A percentile compares a stretch with the other conserved stretches of the same genome.
These are phyloP conservation scores for Trypanosoma melophagium DNA, from an alignment of 208 protist species.

Conservation along the genomic window DNA sequence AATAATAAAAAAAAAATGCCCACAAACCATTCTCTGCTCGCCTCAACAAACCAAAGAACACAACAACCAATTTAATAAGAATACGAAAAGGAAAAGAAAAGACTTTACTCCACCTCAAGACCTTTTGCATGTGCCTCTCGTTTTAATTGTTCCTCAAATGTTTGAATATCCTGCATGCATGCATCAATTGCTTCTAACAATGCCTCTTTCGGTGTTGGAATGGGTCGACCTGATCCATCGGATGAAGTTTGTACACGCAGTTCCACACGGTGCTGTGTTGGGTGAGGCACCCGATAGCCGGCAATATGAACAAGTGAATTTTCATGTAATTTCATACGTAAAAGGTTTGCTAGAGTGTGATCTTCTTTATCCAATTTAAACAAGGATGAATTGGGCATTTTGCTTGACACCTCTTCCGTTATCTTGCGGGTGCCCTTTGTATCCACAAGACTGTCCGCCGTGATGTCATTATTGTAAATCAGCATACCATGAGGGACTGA, in stretches of 20 bases:
- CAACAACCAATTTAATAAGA: background rate
- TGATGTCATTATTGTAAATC: conserved; percentile 91
- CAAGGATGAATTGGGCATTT: conserved; percentile 82
- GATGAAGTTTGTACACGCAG: conserved; percentile 84
- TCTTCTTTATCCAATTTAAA: conserved; percentile 91
- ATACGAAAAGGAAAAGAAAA: conserved; percentile 4
- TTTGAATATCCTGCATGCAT: conserved; percentile 76
- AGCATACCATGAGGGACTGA: conserved; percentile 87
- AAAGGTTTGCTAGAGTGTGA: conserved; percentile 86
- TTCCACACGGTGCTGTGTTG: conserved; percentile 88
- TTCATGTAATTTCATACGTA: conserved; percentile 89
- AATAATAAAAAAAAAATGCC: too few species aligned
- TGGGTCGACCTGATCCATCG: conserved; percentile 36
- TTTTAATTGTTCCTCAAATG: conserved; percentile 71
- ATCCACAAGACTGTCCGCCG: conserved; percentile 84
- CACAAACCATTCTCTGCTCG: too few species aligned
- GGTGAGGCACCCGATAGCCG: conserved; percentile 88
- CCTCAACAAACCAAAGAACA: conserved; percentile 1
- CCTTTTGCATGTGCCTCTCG: conserved; percentile 69
- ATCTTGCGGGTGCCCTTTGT: conserved; percentile 84
- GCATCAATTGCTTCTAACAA: conserved; percentile 73
- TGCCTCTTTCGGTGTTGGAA: conserved; percentile 81
- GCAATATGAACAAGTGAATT: conserved; percentile 79
- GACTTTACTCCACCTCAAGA: conserved; percentile 31
- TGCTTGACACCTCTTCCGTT: conserved; percentile 71